Percentiles rank a stretch among this genome's conserved stretches.
Conservation (phyloP, 2,329 filamentous ascomycete species). For the Trichoderma cornu-damae region DNA sequence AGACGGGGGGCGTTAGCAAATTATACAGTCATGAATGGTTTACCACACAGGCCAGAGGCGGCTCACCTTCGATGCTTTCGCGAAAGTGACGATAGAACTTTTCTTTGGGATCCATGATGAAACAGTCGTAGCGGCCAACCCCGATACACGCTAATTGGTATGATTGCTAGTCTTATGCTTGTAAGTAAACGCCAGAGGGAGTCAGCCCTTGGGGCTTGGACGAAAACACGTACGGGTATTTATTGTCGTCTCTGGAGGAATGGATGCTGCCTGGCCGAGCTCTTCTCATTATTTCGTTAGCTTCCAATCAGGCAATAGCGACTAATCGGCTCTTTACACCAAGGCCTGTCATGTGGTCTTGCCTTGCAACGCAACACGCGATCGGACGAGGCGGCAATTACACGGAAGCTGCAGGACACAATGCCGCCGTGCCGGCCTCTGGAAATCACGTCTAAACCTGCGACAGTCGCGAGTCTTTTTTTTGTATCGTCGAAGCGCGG, state of each 20-base stretch:
- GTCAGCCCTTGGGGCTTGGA: background rate
- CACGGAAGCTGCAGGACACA: background rate
- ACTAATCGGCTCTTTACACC: slow-evolving; percentile 1
- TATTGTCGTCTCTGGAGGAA: background rate
- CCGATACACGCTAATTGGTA: background rate
- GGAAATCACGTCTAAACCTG: background rate
- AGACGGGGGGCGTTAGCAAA: background rate
- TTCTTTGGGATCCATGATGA: slow-evolving; percentile 53
- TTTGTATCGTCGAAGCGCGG: background rate
- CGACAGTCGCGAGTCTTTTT: background rate
- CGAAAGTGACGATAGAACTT: slow-evolving; percentile 83
- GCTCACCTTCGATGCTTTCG: slow-evolving; percentile 63
- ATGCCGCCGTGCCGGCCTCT: background rate
- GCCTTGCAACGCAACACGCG: slow-evolving; percentile 4
- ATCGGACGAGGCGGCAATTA: background rate
- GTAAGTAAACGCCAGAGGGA: background rate
- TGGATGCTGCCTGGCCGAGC: slow-evolving; percentile 2
- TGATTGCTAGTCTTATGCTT: background rate
- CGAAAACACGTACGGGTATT: background rate
- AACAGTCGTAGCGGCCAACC: background rate
- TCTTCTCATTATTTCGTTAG: background rate
- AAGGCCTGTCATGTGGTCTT: slow-evolving; percentile 2
- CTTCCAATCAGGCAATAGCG: slow-evolving; percentile 1
- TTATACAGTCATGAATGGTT: background rate
- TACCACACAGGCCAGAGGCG: background rate